Base-by-base conservation (phyloP, 371 early-diverging fungal species). In the Nematocida parisii region DNA sequence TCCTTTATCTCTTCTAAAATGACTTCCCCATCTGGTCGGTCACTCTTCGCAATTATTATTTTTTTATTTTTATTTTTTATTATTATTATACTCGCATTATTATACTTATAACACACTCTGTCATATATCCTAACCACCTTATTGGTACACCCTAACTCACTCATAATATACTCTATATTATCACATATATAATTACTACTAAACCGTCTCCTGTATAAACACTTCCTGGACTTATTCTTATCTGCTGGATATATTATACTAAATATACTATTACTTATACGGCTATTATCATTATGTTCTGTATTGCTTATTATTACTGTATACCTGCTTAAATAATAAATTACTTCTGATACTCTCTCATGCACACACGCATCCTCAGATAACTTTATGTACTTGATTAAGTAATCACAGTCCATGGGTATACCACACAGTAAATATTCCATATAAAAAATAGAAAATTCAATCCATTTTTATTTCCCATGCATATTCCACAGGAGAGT, bases 401-500 rank as follows among this genome's bases (percentile, higher is more conserved):
- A 6, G 1, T 60, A 57, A 6, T 68, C 57, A 42, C 13, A 47
- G 9, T 54, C 52, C 13, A 9, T 27, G 7, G 71, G 40, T 5
- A 71, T 60, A 6, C 80, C 71, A 40, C 67, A 50, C 27, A 77
- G 71, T 6, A 70, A 13, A 56, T 57, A 77, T 46, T 77, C 80
- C 80, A 77, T 77, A 22, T 24, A 66, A 55, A 75, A 50, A 77
- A 61, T 56, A 70, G 33, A 70, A 47, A 27, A 11, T 22, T 45
- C 46, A 13, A 40, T 77, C 7, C 33, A 70, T 77, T 70, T 77
- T 56, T 67, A 68, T 18, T 27, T 50, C 68, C 46, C 80, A 77
- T 77, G 80, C 50, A 71, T 47, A 68, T 15, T 44, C 46, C 70
- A 15, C 80, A 81, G 40, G 55, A 72, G 4, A 71, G 80, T 46